Base-by-base conservation (phyloP, 2,329 filamentous ascomycete genomes). In the Xylariaceae sp. region DNA sequence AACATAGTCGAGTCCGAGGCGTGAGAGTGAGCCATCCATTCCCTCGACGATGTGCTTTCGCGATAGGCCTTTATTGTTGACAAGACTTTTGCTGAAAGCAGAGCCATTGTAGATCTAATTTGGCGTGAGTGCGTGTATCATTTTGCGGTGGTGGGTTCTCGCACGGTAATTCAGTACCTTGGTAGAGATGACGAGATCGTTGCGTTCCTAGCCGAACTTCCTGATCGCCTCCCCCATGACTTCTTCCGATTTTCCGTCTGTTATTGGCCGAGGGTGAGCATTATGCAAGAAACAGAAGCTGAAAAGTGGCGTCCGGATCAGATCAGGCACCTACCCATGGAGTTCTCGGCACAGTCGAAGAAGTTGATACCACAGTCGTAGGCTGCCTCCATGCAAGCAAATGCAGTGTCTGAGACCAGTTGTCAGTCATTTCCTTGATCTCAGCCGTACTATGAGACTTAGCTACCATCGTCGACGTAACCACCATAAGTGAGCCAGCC, bases 401-500 rank as follows among this genome's bases (percentile, higher is more conserved):
- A 79, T 0, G 79, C 74, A 46, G 73, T 73, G 41, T 82, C 78
- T 74, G n/a, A 11, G 8, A 7, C 22, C n/a, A 22, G 26, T 19
- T 4, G 44, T 42, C 30, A 12, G 30, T 45, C 33, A 42, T 40
- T 18, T 19, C 37, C 19, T 3, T 18, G 30, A 26, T 15, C 16
- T 19, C n/a, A 34, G 1, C 8, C 22, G 22, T 11, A 6, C 6
- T 19, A 15, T 6, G 18, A 33, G 28, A 16, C 16, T 1, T 4
- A 51, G 67, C 50, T 66, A 81, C 81, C 78, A 57, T 80, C 76
- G 41, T 82, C 79, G 22, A 87, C 80, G 52, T 87, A 81, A 15
- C 83, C 84, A 40, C 85, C 85, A 51, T 87, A 88, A 1, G 85
- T 89, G 39, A 89, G 71, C 82, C 81, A 83, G 51, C 81, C 78